Evolutionary conservation across 192 early-diverging fungal genomes (phyloP), one percentile per base, ranked within the genome.

Genomic region (Ambispora gerdemannii): DNA sequence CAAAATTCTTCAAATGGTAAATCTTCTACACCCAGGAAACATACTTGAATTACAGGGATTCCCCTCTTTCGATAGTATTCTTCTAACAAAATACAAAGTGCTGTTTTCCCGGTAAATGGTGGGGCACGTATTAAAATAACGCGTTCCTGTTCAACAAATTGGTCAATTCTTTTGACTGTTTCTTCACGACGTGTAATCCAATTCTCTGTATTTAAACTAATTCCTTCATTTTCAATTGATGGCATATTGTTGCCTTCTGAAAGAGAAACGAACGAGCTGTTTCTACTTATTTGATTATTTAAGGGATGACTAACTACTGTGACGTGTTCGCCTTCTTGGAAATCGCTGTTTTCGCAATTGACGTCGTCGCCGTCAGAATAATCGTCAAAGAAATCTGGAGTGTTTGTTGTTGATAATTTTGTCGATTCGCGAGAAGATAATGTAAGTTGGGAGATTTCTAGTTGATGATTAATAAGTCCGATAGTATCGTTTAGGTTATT

Each of bases 61-160:
- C 10, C 15, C 52, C 33, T 50, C 33, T 52, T 67, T 7, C 31
- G 28, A 67, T 67, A 67, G 33, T 67, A 53, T 22, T 67, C 50
- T 67, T 67, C 49, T 11, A 67, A 34, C 3, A 67, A 25, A n/a
- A 67, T 52, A 52, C 65, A 67, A 6, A 67, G 50, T 10, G 65
- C 50, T 15, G 65, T 67, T 53, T 67, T 67, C 7, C 65, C 65
- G 13, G 65, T 67, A n/a, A 67, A 67, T 52, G 65, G 65, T 52
- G 65, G 65, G 3, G 65, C 47, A 27, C 65, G 11, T 33, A 67
- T 52, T 52, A 67, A 20, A 20, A 67, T 67, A 2, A 67, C 2
- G 4, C 30, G 15, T 33, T 67, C 65, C 20, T 47, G 65, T 67
- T 67, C 49, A 31, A 67, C 32, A 52, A 67, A 67, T 52, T 67